Percentiles rank a stretch among this genome's conserved stretches.
Evolutionary conservation across 495 filamentous ascomycete species (phyloP).

Genomic region (Penicillium canariense): DNA sequence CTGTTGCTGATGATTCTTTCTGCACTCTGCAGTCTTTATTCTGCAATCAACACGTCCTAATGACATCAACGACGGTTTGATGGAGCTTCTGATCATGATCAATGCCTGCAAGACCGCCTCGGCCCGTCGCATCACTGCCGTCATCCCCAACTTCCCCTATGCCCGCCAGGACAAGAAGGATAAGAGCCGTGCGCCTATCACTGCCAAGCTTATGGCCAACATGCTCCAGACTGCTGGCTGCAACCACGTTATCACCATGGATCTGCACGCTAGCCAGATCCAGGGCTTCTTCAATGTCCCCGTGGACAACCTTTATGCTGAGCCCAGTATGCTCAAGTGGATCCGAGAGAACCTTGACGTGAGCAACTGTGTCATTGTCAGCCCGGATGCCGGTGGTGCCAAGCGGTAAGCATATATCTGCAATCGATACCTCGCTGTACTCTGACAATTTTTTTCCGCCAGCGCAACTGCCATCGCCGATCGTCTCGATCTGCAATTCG

Average conservation of each 20-base stretch:
- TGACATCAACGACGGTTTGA: constrained; percentile 97
- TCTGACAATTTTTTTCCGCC: neutral
- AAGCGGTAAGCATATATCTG: constrained; percentile 65
- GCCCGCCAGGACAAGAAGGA: constrained; percentile 99
- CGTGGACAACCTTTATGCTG: constrained; percentile 95
- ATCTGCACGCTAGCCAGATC: constrained; percentile 62
- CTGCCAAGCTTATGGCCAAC: constrained; percentile 92
- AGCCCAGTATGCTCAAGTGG: constrained; percentile 87
- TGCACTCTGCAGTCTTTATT: constrained; percentile 71
- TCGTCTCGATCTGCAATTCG: constrained; percentile 88
- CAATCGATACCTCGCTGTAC: neutral
- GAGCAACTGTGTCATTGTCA: constrained; percentile 88
- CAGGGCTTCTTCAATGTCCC: constrained; percentile 97
- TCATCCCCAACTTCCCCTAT: constrained; percentile 96
- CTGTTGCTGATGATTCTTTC: constrained; percentile 15
- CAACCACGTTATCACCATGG: constrained; percentile 88
- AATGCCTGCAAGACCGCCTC: constrained; percentile 97
- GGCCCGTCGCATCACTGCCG: constrained; percentile 87
- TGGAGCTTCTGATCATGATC: constrained; percentile 99
- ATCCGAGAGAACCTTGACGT: constrained; percentile 84
- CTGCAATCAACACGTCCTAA: constrained; percentile 92
- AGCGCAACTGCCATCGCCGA: constrained; percentile 95
- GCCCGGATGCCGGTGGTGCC: constrained; percentile 92
- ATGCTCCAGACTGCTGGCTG: constrained; percentile 94
- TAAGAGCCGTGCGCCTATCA: constrained; percentile 82